These are phyloP conservation scores for Clonostachys sp. DNA, from an alignment of 2,329 filamentous ascomycete species.

Conservation along the genomic window DNA sequence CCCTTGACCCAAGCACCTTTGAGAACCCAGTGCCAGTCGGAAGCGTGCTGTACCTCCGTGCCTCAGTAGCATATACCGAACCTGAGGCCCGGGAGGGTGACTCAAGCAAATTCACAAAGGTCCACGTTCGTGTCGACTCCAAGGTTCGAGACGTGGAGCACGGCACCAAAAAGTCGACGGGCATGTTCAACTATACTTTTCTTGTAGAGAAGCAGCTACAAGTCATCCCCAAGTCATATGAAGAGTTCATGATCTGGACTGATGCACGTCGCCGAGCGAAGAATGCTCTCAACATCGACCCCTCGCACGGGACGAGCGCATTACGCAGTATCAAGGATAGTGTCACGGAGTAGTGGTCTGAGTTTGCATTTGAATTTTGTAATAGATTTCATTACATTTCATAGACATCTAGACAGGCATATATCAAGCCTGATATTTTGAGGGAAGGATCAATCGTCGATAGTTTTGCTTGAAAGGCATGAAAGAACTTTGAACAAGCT, in stretches of 20 bases:
- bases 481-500: no score
- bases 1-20: constrained; percentile 19
- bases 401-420: no score
- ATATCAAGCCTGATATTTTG: no score
- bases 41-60: constrained; percentile 18
- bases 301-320: no score
- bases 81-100: constrained; percentile 19
- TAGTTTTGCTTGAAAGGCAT: no score
- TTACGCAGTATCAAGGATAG: no score
- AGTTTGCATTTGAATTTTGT: no score
- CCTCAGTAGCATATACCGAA: constrained; percentile 20
- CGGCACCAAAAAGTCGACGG: constrained; percentile 17
- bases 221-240: constrained; percentile 18
- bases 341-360: no score
- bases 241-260: constrained; percentile 21
- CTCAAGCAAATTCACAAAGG: constrained; percentile 15
- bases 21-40: constrained; percentile 20
- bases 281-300: no score
- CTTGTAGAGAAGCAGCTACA: constrained; percentile 17
- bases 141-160: constrained; percentile 22
- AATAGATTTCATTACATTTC: no score
- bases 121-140: constrained; percentile 20
- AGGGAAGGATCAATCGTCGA: no score
- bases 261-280: constrained; percentile 18
- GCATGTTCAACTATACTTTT: constrained; percentile 22